Percentiles rank a stretch among this genome's conserved stretches.
Conservation (phyloP, 2,329 filamentous ascomycete genomes). For the Trichoderma arundinaceum region DNA sequence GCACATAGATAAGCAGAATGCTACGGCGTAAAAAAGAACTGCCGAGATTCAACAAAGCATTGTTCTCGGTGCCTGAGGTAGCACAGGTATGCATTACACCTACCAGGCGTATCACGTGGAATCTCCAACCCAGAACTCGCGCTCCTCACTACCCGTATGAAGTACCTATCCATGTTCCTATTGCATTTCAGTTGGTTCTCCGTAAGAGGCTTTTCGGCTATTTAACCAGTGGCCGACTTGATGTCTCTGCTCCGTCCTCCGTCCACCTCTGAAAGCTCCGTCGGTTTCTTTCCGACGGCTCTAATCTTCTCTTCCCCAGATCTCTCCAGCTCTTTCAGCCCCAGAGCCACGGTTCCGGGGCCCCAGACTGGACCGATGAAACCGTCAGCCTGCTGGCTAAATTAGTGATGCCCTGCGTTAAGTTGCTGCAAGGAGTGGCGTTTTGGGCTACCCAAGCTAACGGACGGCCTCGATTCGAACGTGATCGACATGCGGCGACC, state of each 20-base stretch:
- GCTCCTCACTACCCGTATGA: too few relatives aligned
- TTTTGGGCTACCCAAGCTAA: not conserved
- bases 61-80: too few relatives aligned
- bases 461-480: not conserved
- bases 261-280: not conserved
- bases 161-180: too few relatives aligned
- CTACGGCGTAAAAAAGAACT: not conserved
- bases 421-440: not conserved
- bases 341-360: conserved; percentile 6
- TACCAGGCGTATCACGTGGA: too few relatives aligned
- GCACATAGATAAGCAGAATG: too few relatives aligned
- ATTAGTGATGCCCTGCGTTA: not conserved
- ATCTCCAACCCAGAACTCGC: too few relatives aligned
- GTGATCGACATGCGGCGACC: conserved; percentile 2
- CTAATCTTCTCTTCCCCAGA: conserved; percentile 4
- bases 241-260: not conserved
- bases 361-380: not conserved
- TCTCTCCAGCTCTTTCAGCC: conserved; percentile 22
- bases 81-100: too few relatives aligned
- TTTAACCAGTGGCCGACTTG: not conserved
- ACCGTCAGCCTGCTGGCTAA: not conserved
- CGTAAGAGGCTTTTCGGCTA: not conserved
- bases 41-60: too few relatives aligned
- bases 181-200: too few relatives aligned
- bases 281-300: conserved; percentile 9